phyloP scores from a whole-genome alignment of 192 early-diverging fungal genomes.

The Rhizoclosmatium sp. region DNA sequence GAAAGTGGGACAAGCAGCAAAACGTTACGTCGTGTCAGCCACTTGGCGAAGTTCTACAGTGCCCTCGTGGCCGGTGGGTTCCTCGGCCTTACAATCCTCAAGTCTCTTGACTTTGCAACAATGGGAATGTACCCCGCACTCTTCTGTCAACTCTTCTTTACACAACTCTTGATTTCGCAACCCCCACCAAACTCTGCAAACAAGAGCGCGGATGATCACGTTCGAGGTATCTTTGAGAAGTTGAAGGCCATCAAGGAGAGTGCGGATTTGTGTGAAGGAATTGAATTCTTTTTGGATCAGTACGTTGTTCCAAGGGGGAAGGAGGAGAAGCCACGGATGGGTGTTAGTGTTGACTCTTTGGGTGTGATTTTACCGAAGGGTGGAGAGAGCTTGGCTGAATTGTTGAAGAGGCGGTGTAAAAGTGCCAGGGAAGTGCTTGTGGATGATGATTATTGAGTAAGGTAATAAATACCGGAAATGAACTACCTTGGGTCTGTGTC shows the following conservation, averaged over 20 bases:
- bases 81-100: constrained; percentile 79
- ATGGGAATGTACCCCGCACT: constrained; percentile 63
- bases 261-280: constrained; percentile 78
- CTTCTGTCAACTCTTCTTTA: constrained; percentile 77
- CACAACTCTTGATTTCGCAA: constrained; percentile 59
- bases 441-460: background rate
- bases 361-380: constrained; percentile 4
- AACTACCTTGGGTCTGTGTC: too few species aligned
- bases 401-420: constrained; percentile 29
- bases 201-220: constrained; percentile 22
- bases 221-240: constrained; percentile 37
- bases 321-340: constrained; percentile 62
- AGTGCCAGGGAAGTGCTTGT: constrained; percentile 19
- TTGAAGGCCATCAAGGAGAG: constrained; percentile 18
- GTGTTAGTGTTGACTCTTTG: constrained; percentile 42
- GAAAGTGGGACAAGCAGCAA: constrained; percentile 46
- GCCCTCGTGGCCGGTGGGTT: constrained; percentile 74
- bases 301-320: constrained; percentile 66
- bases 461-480: too few species aligned
- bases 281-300: constrained; percentile 83
- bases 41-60: constrained; percentile 87
- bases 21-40: constrained; percentile 76
- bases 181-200: constrained; percentile 9
- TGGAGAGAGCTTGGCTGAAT: constrained; percentile 17
- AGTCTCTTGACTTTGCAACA: constrained; percentile 80